A percentile compares a stretch with the other conserved stretches of the same genome.
phyloP scores from a whole-genome alignment of 352 stramenopile species.

The Pythium sp. region DNA sequence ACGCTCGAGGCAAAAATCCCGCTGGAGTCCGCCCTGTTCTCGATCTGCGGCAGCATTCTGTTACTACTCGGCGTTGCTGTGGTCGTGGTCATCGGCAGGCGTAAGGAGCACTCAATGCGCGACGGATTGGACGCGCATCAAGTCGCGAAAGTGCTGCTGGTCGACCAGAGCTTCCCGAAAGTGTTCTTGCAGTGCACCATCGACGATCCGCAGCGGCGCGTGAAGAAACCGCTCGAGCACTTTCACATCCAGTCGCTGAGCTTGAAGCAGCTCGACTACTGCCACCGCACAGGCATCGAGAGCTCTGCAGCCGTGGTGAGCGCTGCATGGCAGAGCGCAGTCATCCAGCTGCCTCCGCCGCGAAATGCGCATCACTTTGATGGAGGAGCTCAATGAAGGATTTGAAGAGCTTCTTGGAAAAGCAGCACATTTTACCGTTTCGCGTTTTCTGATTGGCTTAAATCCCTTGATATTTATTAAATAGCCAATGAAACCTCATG shows the following conservation, averaged over 20 bases:
- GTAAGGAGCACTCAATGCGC: slow-evolving; percentile 23
- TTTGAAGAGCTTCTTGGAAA: not conserved
- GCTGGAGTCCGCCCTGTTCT: slow-evolving; percentile 30
- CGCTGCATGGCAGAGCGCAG: not conserved
- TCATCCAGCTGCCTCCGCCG: slow-evolving; percentile 7
- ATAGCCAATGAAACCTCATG: not conserved
- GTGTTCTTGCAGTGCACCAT: slow-evolving; percentile 38
- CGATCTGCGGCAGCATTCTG: slow-evolving; percentile 21
- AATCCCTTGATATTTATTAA: not conserved
- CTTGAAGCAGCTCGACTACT: slow-evolving; percentile 27
- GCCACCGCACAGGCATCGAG: not conserved
- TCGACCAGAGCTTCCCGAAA: slow-evolving; percentile 30
- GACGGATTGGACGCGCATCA: slow-evolving; percentile 27
- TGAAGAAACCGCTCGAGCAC: slow-evolving; percentile 20
- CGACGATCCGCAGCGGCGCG: slow-evolving; percentile 11
- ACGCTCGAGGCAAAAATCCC: slow-evolving; percentile 37
- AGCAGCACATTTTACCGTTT: not conserved
- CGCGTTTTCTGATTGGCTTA: slow-evolving; percentile 1
- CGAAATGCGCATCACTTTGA: not conserved
- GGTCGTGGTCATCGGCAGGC: slow-evolving; percentile 20
- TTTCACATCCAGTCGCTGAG: slow-evolving; percentile 30
- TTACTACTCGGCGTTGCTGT: slow-evolving; percentile 17
- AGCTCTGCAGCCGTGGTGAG: slow-evolving; percentile 1
- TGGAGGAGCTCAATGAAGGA: not conserved
- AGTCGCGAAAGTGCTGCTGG: slow-evolving; percentile 40